Evolutionary conservation across 164 flowering plant species (phyloP).

Genomic region (Malania oleifera): DNA sequence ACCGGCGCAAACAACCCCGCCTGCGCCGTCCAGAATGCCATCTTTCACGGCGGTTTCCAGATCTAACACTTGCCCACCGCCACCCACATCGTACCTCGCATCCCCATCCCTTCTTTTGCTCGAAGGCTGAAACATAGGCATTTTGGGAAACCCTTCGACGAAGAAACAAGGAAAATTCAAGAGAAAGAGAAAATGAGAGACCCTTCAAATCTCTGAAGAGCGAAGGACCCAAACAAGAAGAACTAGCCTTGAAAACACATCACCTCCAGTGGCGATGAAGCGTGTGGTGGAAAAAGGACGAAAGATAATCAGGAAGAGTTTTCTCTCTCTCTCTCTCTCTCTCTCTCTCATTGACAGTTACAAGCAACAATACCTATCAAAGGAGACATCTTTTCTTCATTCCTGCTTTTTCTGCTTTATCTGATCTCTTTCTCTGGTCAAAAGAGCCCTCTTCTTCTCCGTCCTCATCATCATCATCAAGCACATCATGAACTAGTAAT

Average conservation of each 20-base stretch:
- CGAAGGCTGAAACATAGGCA: constrained; percentile 41
- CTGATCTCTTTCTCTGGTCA: constrained; percentile 36
- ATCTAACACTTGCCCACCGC: constrained; percentile 46
- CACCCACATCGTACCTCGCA: constrained; percentile 28
- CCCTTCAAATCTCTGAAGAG: constrained; percentile 12
- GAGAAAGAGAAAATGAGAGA: constrained; percentile 9
- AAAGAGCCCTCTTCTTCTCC: constrained; percentile 24
- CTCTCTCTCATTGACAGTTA: constrained; percentile 21
- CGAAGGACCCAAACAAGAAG: neutral
- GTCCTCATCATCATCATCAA: constrained; percentile 27
- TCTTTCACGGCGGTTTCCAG: constrained; percentile 50
- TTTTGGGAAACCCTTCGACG: constrained; percentile 17
- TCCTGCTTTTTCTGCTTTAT: constrained; percentile 21
- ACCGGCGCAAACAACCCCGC: constrained; percentile 5
- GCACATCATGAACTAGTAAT: constrained; percentile 27
- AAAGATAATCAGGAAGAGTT: constrained; percentile 7
- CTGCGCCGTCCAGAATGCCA: constrained; percentile 44
- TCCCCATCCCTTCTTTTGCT: constrained; percentile 14
- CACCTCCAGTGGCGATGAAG: constrained; percentile 22
- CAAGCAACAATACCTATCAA: constrained; percentile 26
- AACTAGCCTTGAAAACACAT: constrained; percentile 9
- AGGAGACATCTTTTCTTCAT: constrained; percentile 36
- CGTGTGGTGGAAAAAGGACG: constrained; percentile 20
- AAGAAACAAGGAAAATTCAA: neutral
- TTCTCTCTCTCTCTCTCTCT: constrained; percentile 9